phyloP scores from a whole-genome alignment of 768 basidiomycete genomes.

The Fistulinella prunicolor region DNA sequence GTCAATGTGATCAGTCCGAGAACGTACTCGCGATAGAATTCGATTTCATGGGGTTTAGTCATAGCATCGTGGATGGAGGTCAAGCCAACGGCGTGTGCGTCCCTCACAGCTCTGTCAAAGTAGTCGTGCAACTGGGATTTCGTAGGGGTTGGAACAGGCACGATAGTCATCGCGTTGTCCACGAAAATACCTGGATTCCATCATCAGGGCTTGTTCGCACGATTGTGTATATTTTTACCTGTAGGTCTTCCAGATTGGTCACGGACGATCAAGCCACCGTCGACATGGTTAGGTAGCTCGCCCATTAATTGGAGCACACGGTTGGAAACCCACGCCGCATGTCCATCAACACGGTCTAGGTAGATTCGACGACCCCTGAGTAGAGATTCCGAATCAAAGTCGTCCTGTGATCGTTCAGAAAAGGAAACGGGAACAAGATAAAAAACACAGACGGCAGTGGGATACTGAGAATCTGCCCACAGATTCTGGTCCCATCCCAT shows the following conservation, averaged over 20 bases:
- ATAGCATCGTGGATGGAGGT: constrained; percentile 87
- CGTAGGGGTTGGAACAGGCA: constrained; percentile 64
- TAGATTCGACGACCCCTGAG: constrained; percentile 70
- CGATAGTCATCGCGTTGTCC: constrained; percentile 83
- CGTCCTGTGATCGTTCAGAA: constrained; percentile 44
- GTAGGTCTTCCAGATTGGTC: constrained; percentile 62
- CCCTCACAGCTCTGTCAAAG: constrained; percentile 59
- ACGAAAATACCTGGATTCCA: constrained; percentile 59
- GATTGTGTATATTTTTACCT: constrained; percentile 37
- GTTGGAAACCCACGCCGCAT: constrained; percentile 84
- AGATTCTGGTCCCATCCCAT: constrained; percentile 94
- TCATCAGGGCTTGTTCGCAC: background rate
- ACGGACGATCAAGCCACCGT: constrained; percentile 75
- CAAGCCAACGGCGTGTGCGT: constrained; percentile 76
- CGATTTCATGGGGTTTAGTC: constrained; percentile 46
- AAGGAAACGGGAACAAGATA: constrained; percentile 5
- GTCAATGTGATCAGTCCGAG: background rate
- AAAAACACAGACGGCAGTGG: constrained; percentile 56
- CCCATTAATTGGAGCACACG: constrained; percentile 64
- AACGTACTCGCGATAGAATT: constrained; percentile 63
- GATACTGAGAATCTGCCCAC: constrained; percentile 64
- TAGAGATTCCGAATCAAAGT: constrained; percentile 66
- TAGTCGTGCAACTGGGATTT: constrained; percentile 54
- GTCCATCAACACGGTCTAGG: constrained; percentile 75
- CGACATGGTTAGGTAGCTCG: constrained; percentile 56